Conservation (phyloP, 106 monocot genomes). For the Allium cepa region DNA sequence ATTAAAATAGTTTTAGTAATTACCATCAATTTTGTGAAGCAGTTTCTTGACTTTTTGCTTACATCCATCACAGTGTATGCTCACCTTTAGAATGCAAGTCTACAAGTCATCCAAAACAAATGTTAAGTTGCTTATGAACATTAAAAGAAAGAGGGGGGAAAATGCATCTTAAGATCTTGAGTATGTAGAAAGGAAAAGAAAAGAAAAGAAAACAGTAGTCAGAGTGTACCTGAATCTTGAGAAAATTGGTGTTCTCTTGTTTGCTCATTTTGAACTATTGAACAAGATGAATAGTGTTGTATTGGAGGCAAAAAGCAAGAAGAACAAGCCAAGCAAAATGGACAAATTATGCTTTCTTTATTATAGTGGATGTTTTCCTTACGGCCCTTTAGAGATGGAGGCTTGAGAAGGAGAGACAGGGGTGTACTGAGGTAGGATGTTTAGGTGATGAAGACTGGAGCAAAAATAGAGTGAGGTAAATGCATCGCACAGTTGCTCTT, state of each 20-base stretch:
- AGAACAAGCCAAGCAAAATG: background rate
- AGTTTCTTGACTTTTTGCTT: slow-evolving; percentile 75
- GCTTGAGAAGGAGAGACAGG: background rate
- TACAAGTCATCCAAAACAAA: slow-evolving; percentile 10
- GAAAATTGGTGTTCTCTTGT: slow-evolving; percentile 35
- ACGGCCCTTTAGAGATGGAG: background rate
- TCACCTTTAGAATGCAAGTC: slow-evolving; percentile 63
- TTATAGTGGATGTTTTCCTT: no score
- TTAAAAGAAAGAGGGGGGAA: background rate
- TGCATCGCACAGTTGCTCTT: no score
- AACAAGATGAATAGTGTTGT: background rate
- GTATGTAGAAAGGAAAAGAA: background rate
- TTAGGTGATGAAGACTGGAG: background rate
- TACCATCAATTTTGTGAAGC: slow-evolving; percentile 65
- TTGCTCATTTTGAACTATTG: slow-evolving; percentile 29
- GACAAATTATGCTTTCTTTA: no score
- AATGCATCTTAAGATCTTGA: background rate
- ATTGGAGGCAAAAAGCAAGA: background rate
- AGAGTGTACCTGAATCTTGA: slow-evolving; percentile 44
- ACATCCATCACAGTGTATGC: slow-evolving; percentile 76
- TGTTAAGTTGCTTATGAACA: background rate
- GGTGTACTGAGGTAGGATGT: background rate
- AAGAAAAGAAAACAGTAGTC: background rate
- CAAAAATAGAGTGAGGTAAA: background rate
- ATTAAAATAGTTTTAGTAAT: background rate